phyloP scores from a whole-genome alignment of 805 yeast species.

The Priceomyces fermenticarens region DNA sequence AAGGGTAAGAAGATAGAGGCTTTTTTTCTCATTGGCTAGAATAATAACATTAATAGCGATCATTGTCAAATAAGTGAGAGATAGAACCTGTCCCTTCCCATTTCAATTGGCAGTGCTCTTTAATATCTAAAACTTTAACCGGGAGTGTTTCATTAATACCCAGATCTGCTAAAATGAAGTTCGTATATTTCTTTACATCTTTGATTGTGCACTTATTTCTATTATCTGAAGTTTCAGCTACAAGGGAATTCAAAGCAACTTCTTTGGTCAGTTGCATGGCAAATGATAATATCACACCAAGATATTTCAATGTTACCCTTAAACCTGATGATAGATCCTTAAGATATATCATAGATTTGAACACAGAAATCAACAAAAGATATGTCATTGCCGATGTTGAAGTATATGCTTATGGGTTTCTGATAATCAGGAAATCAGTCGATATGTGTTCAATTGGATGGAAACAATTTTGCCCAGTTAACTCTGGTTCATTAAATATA shows the following conservation, averaged over 20 bases:
- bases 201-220: slow-evolving; percentile 1
- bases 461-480: slow-evolving; percentile 88
- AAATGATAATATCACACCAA: slow-evolving; percentile 67
- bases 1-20: too few relatives aligned
- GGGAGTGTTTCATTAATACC: too few relatives aligned
- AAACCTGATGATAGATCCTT: slow-evolving; percentile 69
- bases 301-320: slow-evolving; percentile 70
- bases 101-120: too few relatives aligned
- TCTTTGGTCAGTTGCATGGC: slow-evolving; percentile 88
- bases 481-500: slow-evolving; percentile 77
- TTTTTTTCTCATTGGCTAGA: too few relatives aligned
- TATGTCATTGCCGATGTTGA: slow-evolving; percentile 66
- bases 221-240: slow-evolving; percentile 4
- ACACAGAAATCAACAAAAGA: slow-evolving; percentile 58
- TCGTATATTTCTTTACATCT: not conserved
- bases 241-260: slow-evolving; percentile 48
- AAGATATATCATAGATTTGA: slow-evolving; percentile 65
- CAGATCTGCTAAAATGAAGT: not conserved
- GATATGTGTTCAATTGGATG: slow-evolving; percentile 67
- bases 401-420: slow-evolving; percentile 85
- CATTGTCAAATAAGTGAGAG: too few relatives aligned
- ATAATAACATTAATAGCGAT: too few relatives aligned
- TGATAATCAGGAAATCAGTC: slow-evolving; percentile 53
- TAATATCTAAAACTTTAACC: too few relatives aligned
- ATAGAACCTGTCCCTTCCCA: too few relatives aligned